These are phyloP conservation scores for Tephrocybe rancida DNA, from an alignment of 768 basidiomycete genomes.

Conservation along the genomic window DNA sequence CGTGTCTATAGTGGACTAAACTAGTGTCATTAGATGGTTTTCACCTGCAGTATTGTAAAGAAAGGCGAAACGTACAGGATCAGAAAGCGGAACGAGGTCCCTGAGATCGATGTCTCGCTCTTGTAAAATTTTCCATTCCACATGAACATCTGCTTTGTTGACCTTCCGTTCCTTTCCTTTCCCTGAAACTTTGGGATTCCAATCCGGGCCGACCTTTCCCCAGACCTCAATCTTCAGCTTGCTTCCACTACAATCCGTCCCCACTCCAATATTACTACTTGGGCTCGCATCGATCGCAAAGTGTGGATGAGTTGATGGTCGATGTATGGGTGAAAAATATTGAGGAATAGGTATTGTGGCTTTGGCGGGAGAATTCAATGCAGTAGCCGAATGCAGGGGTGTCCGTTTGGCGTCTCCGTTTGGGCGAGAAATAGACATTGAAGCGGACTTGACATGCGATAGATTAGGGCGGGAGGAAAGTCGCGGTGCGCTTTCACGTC, in stretches of 20 bases:
- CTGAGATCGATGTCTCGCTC: constrained; percentile 67
- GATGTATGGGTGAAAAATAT: constrained; percentile 79
- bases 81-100: constrained; percentile 58
- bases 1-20: constrained; percentile 31
- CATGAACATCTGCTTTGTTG: constrained; percentile 13
- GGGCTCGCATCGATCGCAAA: constrained; percentile 62
- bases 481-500: constrained; percentile 23
- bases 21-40: constrained; percentile 16
- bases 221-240: constrained; percentile 60
- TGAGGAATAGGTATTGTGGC: constrained; percentile 45
- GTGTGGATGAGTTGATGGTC: constrained; percentile 81
- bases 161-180: constrained; percentile 44
- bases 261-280: constrained; percentile 53
- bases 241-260: constrained; percentile 54
- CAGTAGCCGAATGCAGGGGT: constrained; percentile 14
- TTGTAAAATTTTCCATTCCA: constrained; percentile 66
- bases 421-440: constrained; percentile 22
- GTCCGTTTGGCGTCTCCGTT: constrained; percentile 22
- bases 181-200: constrained; percentile 32
- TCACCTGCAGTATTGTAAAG: background rate
- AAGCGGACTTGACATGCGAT: constrained; percentile 28
- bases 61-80: constrained; percentile 51
- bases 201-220: constrained; percentile 43
- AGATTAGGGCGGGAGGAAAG: constrained; percentile 11
- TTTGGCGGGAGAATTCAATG: constrained; percentile 22